These are phyloP conservation scores for Penicillium cinerascens DNA, from an alignment of 495 filamentous ascomycete species.

Conservation along the genomic window DNA sequence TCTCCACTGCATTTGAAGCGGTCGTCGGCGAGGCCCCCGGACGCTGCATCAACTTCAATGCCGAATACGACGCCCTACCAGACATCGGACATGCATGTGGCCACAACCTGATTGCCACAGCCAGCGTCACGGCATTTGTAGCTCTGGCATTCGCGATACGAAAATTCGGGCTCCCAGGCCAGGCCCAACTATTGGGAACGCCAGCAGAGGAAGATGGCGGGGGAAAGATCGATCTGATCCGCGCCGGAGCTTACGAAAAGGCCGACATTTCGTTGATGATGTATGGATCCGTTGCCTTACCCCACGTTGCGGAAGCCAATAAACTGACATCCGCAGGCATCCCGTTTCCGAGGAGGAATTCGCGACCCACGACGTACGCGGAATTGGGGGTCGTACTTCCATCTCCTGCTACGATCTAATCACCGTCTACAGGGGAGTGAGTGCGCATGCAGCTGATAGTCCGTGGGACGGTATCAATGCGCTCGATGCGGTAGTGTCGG, in stretches of 20 bases:
- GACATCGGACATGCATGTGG: conserved; percentile 59
- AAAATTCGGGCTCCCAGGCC: conserved; percentile 40
- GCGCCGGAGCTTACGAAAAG: conserved; percentile 53
- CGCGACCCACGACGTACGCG: background rate
- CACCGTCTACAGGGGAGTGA: conserved; percentile 9
- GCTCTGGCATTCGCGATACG: conserved; percentile 43
- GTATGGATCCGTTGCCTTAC: background rate
- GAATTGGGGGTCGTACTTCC: background rate
- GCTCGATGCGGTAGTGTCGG: background rate
- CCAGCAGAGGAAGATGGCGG: conserved; percentile 65
- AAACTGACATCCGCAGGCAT: background rate
- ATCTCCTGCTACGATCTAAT: background rate
- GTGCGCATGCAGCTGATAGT: conserved; percentile 4
- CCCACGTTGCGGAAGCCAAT: background rate
- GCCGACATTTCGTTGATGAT: conserved; percentile 56
- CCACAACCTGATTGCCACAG: conserved; percentile 60
- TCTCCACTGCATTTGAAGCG: conserved; percentile 24
- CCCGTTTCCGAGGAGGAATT: background rate
- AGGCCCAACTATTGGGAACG: conserved; percentile 57
- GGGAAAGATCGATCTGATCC: conserved; percentile 59
- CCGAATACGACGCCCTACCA: conserved; percentile 47
- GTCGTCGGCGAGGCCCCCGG: conserved; percentile 17
- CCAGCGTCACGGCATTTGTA: conserved; percentile 51
- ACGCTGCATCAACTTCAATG: conserved; percentile 25
- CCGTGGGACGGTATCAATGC: conserved; percentile 2